These are phyloP conservation scores for Tolypocladium sp. DNA, from an alignment of 2,329 filamentous ascomycete species.

Conservation along the genomic window DNA sequence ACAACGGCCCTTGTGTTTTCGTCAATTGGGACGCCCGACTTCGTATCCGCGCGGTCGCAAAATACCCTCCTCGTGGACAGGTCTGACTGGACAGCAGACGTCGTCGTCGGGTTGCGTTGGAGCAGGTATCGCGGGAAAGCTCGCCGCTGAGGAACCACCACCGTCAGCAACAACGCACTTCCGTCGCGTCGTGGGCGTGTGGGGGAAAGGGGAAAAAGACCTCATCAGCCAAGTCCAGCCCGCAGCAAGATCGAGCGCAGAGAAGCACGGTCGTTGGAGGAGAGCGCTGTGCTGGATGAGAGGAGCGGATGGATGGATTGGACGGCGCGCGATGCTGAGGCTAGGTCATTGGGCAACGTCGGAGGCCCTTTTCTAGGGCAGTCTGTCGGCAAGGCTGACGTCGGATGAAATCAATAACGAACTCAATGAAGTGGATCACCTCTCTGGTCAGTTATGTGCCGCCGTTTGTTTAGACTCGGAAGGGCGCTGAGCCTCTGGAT, in stretches of 20 bases:
- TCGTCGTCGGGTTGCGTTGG: background rate
- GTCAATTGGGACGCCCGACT: too few species aligned
- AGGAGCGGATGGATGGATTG: background rate
- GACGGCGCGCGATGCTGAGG: background rate
- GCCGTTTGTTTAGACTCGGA: too few species aligned
- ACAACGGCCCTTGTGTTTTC: too few species aligned
- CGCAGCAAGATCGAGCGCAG: background rate
- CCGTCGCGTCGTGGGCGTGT: background rate
- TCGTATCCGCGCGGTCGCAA: background rate
- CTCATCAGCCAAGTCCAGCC: background rate
- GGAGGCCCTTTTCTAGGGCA: background rate
- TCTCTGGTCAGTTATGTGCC: too few species aligned
- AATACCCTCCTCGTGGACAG: too few species aligned
- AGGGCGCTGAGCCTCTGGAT: background rate
- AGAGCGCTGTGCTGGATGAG: background rate
- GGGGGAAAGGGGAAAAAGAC: background rate
- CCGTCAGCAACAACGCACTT: too few species aligned
- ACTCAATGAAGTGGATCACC: too few species aligned
- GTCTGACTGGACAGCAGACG: background rate
- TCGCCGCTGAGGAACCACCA: background rate
- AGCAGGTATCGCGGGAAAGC: background rate
- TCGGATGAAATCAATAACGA: too few species aligned
- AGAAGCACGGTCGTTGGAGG: background rate
- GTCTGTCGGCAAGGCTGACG: background rate
- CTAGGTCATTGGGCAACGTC: background rate